A percentile compares a stretch with the other conserved stretches of the same genome.
These are phyloP conservation scores for Penicillium sp. DNA, from an alignment of 2,329 filamentous ascomycete species.

Conservation along the genomic window DNA sequence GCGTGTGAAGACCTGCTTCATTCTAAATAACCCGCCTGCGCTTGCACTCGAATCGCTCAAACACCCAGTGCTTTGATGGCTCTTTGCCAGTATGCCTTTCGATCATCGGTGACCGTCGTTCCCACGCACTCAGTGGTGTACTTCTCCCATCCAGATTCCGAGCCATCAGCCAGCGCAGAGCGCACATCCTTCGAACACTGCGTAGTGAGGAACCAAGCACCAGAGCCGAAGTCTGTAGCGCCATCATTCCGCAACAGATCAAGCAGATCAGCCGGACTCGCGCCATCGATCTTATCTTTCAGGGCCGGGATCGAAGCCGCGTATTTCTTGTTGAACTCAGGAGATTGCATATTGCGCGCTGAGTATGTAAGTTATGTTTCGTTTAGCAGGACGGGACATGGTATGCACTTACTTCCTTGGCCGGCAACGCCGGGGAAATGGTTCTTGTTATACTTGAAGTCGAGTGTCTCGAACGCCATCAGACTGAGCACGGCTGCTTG, in stretches of 20 bases:
- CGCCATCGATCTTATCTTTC: constrained; percentile 31
- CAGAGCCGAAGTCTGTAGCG: constrained; percentile 59
- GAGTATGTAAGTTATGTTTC: too few relatives aligned
- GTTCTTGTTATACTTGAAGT: constrained; percentile 73
- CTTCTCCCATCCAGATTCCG: constrained; percentile 51
- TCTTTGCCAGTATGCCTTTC: constrained; percentile 53
- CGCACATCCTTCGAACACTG: constrained; percentile 54
- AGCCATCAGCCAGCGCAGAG: constrained; percentile 48
- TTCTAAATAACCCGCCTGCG: neutral
- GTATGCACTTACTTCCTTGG: constrained; percentile 59
- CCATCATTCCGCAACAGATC: constrained; percentile 52
- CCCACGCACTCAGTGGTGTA: constrained; percentile 60
- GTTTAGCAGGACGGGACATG: too few relatives aligned
- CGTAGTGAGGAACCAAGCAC: constrained; percentile 62
- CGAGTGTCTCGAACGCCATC: constrained; percentile 69
- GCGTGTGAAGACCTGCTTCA: neutral
- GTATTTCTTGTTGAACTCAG: constrained; percentile 58
- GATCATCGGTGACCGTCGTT: constrained; percentile 49
- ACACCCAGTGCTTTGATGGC: constrained; percentile 48
- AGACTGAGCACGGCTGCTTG: constrained; percentile 71
- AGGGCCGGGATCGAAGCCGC: constrained; percentile 52
- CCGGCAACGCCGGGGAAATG: constrained; percentile 59
- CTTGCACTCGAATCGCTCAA: neutral
- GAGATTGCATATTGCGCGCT: constrained; percentile 66
- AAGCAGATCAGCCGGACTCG: constrained; percentile 48